Evolutionary conservation across 2,329 filamentous ascomycete species (phyloP), one percentile per base, ranked within the genome.

Genomic region (Penicillium brasilianum): DNA sequence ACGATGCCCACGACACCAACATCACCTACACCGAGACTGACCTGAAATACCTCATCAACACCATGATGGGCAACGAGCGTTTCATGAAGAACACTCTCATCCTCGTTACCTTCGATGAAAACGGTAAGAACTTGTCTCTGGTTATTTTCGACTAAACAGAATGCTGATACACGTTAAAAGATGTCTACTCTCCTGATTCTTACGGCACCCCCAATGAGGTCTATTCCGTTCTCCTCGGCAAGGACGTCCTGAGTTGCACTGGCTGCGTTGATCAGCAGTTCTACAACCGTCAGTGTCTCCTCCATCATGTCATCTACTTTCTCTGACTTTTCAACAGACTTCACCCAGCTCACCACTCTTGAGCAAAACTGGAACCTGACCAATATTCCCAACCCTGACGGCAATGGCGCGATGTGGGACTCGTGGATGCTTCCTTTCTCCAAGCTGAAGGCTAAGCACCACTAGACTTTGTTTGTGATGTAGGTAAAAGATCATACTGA

Each of bases 71-170:
- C 46, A 64, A 64, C 25, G 39, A 55, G 48, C 52, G 59, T 1
- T 64, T 64, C 20, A 64, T 64, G 62, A 64, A 61, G 43, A 59
- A 64, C 37, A 64, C 62, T 9, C n/a, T 64, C 6, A 62, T 64
- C 22, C 50, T 64, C 8, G n/a, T 64, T 7, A 64, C 62, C 20
- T 64, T 64, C 28, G 62, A 64, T 8, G 62, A 64, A 34, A 52
- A 52, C 50, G 50, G 50, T 52, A 52, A 22, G 50, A 39, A 16
- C 13, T 46, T 25, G 10, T 2, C 25, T 37, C 22, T 9, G 2
- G 13, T 34, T 10, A 22, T 37, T 6, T 22, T 36, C 13, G 28
- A 9, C 4, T 28, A 28, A 14, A 5, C 34, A n/a, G n/a, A 2
- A n/a, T 39, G 18, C 20, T 36, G 22, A 46, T n/a, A 4, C 3